Percentiles rank a stretch among this genome's conserved stretches.
Evolutionary conservation across 306 rosid species (phyloP).

Genomic region (Glycine latifolia): DNA sequence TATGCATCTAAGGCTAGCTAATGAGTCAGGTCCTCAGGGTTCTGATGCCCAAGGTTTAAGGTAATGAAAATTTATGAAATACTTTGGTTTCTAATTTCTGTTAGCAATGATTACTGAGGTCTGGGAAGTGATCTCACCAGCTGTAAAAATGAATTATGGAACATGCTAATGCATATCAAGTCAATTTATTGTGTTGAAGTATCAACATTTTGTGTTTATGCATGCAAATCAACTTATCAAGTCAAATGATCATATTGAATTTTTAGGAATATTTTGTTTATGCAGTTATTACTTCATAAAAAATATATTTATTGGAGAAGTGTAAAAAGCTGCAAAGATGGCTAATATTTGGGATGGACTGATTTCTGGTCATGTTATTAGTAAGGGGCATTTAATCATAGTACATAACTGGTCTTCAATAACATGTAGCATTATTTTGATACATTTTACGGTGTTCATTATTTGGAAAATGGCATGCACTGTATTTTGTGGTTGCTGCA

Average conservation of each 20-base stretch:
- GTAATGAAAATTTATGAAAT: conserved; percentile 52
- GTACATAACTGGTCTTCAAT: conserved; percentile 10
- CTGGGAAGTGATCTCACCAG: not conserved
- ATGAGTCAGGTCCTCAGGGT: conserved; percentile 62
- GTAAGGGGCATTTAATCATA: not conserved
- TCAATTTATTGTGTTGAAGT: conserved; percentile 20
- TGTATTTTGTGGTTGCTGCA: not conserved
- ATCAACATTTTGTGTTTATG: conserved; percentile 27
- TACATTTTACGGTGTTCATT: not conserved
- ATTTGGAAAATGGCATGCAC: conserved; percentile 17
- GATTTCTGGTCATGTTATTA: conserved; percentile 15
- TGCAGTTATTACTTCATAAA: conserved; percentile 13
- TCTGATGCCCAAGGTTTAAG: conserved; percentile 72
- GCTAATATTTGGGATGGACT: conserved; percentile 1
- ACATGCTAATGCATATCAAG: conserved; percentile 22
- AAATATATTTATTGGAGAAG: conserved; percentile 11
- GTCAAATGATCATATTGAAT: conserved; percentile 22
- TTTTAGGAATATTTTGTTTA: conserved; percentile 41
- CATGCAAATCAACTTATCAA: not conserved
- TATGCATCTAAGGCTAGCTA: conserved; percentile 68
- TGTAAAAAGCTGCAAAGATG: not conserved
- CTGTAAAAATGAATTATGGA: conserved; percentile 29
- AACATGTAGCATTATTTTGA: not conserved
- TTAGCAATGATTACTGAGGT: conserved; percentile 9
- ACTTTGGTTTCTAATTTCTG: conserved; percentile 31